Base-by-base conservation (phyloP, 345 rosid species). In the Gossypium sturtianum region DNA sequence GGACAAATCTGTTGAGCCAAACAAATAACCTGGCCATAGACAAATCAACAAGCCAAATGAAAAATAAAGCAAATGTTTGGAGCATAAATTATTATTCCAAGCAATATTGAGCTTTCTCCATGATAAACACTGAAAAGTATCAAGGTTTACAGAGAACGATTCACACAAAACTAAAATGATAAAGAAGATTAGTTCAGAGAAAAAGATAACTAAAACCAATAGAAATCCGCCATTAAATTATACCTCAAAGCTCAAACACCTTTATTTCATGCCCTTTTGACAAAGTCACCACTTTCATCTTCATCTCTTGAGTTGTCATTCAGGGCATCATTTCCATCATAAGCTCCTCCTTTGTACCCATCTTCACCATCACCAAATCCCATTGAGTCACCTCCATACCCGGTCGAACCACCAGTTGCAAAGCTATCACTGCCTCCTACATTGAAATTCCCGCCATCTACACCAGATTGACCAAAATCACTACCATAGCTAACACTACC, bases 261-360 rank as follows among this genome's bases (percentile, higher is more conserved):
- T 34, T 54, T 16, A 52, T 12, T 54, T 92, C 88, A 92, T 57
- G 91, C 93, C 72, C 94, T 89, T 80, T 93, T 93, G 60, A 93
- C 93, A 62, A 83, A 78, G 79, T 89, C 84, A 44, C 22, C 83
- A 25, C 25, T 12, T 2, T 88, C 85, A 15, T 78, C 83, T 1
- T 76, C 84, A 12, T 82, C 88, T 77, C 71, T 76, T 80, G 27
- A 67, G 71, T 67, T 86, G 48, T 73, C 84, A 23, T 70, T 80
- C 68, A 19, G 66, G 0, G 81, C 48, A 9, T 72, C 79, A 49
- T 70, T 80, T 41, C 77, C 84, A 52, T 70, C 72, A 68, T 70
- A 66, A 49, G 7, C 59, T 23, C 81, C 89, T 54, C 44, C 66
- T 59, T 13, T 47, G 56, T 7, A 23, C 7, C 57, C 43, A 59